Percentiles rank a stretch among this genome's conserved stretches.
Conservation (phyloP, 1,139 yeast species). For the Fermentozyma sake region DNA sequence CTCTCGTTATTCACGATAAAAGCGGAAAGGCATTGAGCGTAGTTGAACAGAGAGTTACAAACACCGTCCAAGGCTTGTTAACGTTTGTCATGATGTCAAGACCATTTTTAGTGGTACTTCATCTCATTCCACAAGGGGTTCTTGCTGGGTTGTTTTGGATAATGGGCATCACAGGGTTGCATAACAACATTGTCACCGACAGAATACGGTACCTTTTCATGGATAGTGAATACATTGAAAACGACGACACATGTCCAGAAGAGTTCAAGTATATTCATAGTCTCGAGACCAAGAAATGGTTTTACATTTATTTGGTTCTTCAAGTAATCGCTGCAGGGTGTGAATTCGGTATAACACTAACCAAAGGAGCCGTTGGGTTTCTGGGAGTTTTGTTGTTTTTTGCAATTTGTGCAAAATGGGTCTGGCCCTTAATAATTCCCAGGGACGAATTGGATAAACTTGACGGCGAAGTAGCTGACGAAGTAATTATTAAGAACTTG, state of each 20-base stretch:
- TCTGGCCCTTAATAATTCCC: slow-evolving; percentile 66
- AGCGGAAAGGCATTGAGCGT: slow-evolving; percentile 49
- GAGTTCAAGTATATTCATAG: slow-evolving; percentile 29
- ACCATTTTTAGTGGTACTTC: slow-evolving; percentile 76
- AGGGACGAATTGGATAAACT: slow-evolving; percentile 53
- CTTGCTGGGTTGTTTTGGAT: slow-evolving; percentile 87
- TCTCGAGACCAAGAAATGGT: slow-evolving; percentile 42
- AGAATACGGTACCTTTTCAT: slow-evolving; percentile 60
- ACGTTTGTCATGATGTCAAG: slow-evolving; percentile 86
- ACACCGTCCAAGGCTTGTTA: slow-evolving; percentile 77
- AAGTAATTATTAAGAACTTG: slow-evolving; percentile 42
- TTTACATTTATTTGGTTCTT: slow-evolving; percentile 51
- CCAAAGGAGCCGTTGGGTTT: slow-evolving; percentile 91
- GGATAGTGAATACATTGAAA: slow-evolving; percentile 45
- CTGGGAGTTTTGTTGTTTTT: slow-evolving; percentile 68
- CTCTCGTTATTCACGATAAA: slow-evolving; percentile 61
- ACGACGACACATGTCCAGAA: slow-evolving; percentile 34
- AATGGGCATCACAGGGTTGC: slow-evolving; percentile 83
- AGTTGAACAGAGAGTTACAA: slow-evolving; percentile 86
- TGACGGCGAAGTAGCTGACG: slow-evolving; percentile 74
- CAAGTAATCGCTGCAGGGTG: slow-evolving; percentile 68
- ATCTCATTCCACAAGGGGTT: slow-evolving; percentile 90
- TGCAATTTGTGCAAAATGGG: slow-evolving; percentile 61
- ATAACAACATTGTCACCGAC: slow-evolving; percentile 60
- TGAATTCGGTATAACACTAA: slow-evolving; percentile 82